Base-by-base conservation (phyloP, 2,329 filamentous ascomycete genomes). In the Pseudogymnoascus sp. region DNA sequence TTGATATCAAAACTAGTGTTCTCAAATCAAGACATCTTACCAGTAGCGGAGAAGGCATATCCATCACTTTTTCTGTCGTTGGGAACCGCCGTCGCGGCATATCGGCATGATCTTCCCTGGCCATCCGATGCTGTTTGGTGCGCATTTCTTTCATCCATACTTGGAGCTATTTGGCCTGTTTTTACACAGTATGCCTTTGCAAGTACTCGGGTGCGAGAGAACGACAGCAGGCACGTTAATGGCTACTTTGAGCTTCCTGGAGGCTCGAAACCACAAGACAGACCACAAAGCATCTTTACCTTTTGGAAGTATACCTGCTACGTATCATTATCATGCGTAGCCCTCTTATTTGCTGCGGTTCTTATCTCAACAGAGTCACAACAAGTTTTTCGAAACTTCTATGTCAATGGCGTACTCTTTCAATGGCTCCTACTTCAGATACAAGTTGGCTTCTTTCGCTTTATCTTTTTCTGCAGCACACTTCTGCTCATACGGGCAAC, bases 371-470 rank as follows among this genome's bases (percentile, higher is more conserved):
- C 45, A 31, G 45, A 55, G 45, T 7, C 7, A 18, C 45, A 33
- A 11, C 25, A 33, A 18, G 45, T 55, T 18, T 55, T 9, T 18
- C 45, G n/a, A 18, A 55, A 55, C n/a, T 33, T 55, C 25, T 55
- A 55, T 55, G 5, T 18, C 25, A 31, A 33, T n/a, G 45, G 45
- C 45, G 25, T 55, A 5, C 25, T 55, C 6, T 55, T 55, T 55
- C 45, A 18, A 33, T 55, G 45, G 45, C 25, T 55, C 14, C n/a
- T 55, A 33, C 45, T 55, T 25, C 45, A 55, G 11, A 31, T 55
- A 18, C 45, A 55, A 55, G 25, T 55, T 31, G 45, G 45, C n/a
- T 55, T 55, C 45, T 55, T 55, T 55, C 45, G 45, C 8, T 55
- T 31, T 12, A 18, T 31, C 8, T 55, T 55, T 31, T 55, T 55